Conservation (phyloP, 2,329 filamentous ascomycete genomes). For the Colletotrichum zoysiae region DNA sequence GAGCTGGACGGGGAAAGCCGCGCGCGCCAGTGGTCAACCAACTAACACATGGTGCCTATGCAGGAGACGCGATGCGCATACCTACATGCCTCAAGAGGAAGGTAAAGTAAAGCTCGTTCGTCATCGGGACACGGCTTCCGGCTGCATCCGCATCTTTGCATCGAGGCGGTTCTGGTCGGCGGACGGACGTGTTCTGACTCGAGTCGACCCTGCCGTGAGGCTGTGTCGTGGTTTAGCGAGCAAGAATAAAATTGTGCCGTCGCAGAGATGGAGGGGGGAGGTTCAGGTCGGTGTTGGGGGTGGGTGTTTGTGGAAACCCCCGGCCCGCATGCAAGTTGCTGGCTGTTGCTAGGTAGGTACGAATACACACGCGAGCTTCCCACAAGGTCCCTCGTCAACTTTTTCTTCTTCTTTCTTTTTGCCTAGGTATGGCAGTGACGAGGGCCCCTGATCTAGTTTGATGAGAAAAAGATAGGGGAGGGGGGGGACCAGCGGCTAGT, state of each 20-base stretch:
- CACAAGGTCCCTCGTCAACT: neutral
- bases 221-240: slow-evolving; percentile 38
- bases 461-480: slow-evolving; percentile 10
- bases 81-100: neutral
- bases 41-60: neutral
- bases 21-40: neutral
- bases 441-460: slow-evolving; percentile 35
- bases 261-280: slow-evolving; percentile 18
- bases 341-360: neutral
- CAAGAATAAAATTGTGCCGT: slow-evolving; percentile 39
- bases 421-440: slow-evolving; percentile 31
- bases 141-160: slow-evolving; percentile 15
- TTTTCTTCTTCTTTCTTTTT: neutral
- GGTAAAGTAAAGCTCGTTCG: neutral
- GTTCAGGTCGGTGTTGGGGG: neutral
- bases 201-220: slow-evolving; percentile 35
- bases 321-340: slow-evolving; percentile 11
- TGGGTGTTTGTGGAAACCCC: slow-evolving; percentile 28
- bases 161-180: slow-evolving; percentile 22
- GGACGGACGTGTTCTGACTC: slow-evolving; percentile 32
- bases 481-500: slow-evolving; percentile 22
- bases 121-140: neutral
- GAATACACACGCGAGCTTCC: slow-evolving; percentile 20
- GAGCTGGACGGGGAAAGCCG: slow-evolving; percentile 6
- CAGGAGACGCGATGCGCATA: neutral